Conservation (phyloP, 768 basidiomycete species). For the Tulasnella sp. region DNA sequence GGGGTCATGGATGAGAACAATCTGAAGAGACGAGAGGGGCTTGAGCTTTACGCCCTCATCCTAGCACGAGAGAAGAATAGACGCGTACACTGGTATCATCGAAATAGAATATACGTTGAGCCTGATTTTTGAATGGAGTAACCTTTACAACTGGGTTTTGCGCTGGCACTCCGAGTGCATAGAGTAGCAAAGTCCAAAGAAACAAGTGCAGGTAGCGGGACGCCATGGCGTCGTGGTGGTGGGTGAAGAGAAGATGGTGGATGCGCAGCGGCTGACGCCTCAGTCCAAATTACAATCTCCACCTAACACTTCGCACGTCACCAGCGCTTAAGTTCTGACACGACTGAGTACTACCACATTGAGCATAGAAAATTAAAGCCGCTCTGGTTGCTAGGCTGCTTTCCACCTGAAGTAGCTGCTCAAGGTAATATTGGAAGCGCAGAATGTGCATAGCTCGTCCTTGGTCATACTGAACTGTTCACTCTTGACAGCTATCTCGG, state of each 20-base stretch:
- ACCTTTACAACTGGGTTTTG: slow-evolving; percentile 25
- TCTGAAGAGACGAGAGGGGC: slow-evolving; percentile 28
- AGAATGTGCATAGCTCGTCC: no score
- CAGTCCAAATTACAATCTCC: no score
- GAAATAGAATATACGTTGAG: slow-evolving; percentile 77
- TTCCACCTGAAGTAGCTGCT: no score
- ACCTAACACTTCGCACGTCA: no score
- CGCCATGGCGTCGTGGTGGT: background rate
- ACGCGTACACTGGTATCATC: slow-evolving; percentile 73
- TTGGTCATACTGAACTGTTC: no score
- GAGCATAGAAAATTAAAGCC: no score
- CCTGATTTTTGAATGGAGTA: slow-evolving; percentile 53
- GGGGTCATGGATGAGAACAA: slow-evolving; percentile 73
- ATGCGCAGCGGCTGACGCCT: background rate
- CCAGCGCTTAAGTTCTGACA: no score
- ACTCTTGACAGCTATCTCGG: no score
- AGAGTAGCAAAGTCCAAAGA: background rate
- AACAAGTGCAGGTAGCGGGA: background rate
- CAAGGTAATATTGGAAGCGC: no score
- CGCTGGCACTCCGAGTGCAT: slow-evolving; percentile 1
- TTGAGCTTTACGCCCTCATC: background rate
- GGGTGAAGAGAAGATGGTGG: background rate
- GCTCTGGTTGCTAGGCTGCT: no score
- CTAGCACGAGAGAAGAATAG: background rate
- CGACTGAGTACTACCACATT: no score